Conservation (phyloP, 2,329 filamentous ascomycete genomes). For the Aspergillus jensenii region DNA sequence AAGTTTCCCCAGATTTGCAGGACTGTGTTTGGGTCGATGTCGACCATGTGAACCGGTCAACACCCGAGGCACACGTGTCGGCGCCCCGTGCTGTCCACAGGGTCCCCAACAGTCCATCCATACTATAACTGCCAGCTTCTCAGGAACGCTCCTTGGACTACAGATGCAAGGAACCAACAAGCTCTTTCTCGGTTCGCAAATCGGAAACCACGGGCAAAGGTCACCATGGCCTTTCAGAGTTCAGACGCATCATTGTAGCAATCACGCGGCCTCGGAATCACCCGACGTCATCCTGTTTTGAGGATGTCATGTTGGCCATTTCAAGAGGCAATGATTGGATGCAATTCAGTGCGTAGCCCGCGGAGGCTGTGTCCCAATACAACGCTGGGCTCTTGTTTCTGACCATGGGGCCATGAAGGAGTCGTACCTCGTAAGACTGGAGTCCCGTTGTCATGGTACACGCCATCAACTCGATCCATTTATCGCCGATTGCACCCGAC, state of each 20-base stretch:
- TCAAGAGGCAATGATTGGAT: not conserved
- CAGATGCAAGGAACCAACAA: not conserved
- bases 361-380: not conserved
- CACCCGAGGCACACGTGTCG: not conserved
- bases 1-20: not conserved
- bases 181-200: not conserved
- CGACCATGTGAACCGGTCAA: not conserved
- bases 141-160: not conserved
- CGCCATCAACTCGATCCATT: too few relatives aligned
- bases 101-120: too few relatives aligned
- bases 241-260: not conserved
- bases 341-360: not conserved
- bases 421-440: too few relatives aligned
- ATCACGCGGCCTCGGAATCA: not conserved
- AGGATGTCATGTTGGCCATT: not conserved
- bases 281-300: not conserved
- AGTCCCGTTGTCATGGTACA: not conserved
- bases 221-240: not conserved
- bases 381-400: not conserved
- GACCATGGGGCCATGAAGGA: too few relatives aligned
- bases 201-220: not conserved
- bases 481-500: not conserved
- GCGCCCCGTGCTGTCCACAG: too few relatives aligned
- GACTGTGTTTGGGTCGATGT: not conserved
- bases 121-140: not conserved